Evolutionary conservation across 1,139 yeast genomes (phyloP).

Genomic region (Saccharomyces pastorianus): DNA sequence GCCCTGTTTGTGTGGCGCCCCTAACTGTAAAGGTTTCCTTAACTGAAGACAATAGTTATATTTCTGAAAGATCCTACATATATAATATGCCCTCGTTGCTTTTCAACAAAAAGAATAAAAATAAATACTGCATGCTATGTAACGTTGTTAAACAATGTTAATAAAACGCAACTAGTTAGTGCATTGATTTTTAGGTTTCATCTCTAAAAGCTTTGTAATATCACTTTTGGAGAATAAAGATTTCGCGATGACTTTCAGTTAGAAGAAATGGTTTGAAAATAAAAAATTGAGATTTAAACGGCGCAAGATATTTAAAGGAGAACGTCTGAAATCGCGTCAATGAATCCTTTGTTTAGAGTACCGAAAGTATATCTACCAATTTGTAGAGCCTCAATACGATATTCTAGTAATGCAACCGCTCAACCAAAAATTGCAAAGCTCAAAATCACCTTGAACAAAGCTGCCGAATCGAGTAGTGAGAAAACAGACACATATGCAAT

Average conservation of each 20-base stretch:
- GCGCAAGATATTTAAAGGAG: too few species aligned
- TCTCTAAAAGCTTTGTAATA: not conserved
- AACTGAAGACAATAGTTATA: slow-evolving; percentile 36
- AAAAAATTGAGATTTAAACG: too few species aligned
- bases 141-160: not conserved
- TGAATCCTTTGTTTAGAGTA: not conserved
- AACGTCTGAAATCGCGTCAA: not conserved
- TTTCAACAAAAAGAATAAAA: not conserved
- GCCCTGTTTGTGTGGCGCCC: slow-evolving; percentile 89
- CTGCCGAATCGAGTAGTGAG: not conserved
- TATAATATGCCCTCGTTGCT: not conserved
- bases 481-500: not conserved
- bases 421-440: not conserved
- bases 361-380: not conserved
- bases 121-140: not conserved
- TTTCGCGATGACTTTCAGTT: not conserved
- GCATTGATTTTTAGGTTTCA: too few species aligned
- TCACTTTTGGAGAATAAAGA: not conserved
- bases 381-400: not conserved
- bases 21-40: slow-evolving; percentile 86
- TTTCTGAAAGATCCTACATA: too few species aligned
- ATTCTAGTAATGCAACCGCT: not conserved
- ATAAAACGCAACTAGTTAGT: too few species aligned
- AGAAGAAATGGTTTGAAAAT: too few species aligned
- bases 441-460: not conserved